Conservation (phyloP, 2,329 filamentous ascomycete species). For the Pyrenochaeta sp. region DNA sequence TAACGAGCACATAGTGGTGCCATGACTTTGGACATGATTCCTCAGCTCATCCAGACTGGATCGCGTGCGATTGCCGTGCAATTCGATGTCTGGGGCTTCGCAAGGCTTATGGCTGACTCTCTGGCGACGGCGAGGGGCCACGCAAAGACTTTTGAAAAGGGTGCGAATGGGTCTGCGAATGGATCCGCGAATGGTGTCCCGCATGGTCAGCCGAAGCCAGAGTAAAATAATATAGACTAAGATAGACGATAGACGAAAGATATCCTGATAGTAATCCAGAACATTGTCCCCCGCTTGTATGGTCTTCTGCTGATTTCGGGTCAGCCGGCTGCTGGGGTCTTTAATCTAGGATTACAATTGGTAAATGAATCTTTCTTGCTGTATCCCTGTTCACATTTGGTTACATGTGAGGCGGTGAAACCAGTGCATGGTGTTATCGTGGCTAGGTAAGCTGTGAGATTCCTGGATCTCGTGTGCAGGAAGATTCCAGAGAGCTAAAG, state of each 20-base stretch:
- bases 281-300: no score
- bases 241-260: not conserved
- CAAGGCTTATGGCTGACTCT: conserved; percentile 21
- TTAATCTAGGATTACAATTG: no score
- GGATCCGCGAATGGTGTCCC: conserved; percentile 3
- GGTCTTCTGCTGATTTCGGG: no score
- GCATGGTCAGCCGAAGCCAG: conserved; percentile 8
- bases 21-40: conserved; percentile 23
- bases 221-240: not conserved
- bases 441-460: no score
- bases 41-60: conserved; percentile 29
- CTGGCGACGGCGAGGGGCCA: conserved; percentile 23
- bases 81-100: conserved; percentile 35
- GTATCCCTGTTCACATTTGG: no score
- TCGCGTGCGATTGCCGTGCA: conserved; percentile 27
- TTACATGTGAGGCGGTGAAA: no score
- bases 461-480: no score
- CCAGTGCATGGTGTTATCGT: no score
- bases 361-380: no score
- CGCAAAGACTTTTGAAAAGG: conserved; percentile 24
- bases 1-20: conserved; percentile 22
- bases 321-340: no score
- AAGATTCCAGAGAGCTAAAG: no score
- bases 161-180: conserved; percentile 12
- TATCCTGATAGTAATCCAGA: no score